Evolutionary conservation across 2,329 filamentous ascomycete genomes (phyloP).

Genomic region (Rhinocladiella similis): DNA sequence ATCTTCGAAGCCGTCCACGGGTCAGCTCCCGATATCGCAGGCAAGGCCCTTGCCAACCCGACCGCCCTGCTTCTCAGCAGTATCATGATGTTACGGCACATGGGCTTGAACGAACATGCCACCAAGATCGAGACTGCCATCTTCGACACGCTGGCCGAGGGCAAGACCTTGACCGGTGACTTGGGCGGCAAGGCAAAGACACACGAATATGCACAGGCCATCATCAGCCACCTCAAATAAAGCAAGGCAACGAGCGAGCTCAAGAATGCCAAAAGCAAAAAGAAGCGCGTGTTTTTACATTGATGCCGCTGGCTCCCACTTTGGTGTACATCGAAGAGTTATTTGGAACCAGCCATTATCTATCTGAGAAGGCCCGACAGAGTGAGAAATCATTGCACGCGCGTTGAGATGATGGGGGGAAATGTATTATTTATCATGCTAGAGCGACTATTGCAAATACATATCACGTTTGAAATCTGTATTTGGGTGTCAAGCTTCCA

Average conservation of each 20-base stretch:
- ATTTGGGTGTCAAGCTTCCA: slow-evolving; percentile 24
- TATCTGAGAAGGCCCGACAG: no score
- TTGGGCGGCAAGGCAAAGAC: slow-evolving; percentile 96
- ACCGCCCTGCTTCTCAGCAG: slow-evolving; percentile 92
- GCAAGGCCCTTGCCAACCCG: slow-evolving; percentile 94
- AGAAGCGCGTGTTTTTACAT: neutral
- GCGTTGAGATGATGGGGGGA: neutral
- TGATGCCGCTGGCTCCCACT: no score
- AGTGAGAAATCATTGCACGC: neutral
- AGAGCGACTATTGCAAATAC: slow-evolving; percentile 20
- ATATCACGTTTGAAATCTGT: neutral
- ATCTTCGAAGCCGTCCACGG: slow-evolving; percentile 99
- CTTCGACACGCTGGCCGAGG: slow-evolving; percentile 92
- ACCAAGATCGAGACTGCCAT: slow-evolving; percentile 88
- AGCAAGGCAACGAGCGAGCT: neutral
- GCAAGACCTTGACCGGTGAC: slow-evolving; percentile 93
- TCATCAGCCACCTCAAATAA: slow-evolving; percentile 65
- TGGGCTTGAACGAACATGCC: slow-evolving; percentile 85
- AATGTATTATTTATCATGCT: slow-evolving; percentile 19
- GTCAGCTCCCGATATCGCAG: slow-evolving; percentile 93
- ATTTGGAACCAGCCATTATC: no score
- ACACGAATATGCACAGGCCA: slow-evolving; percentile 86
- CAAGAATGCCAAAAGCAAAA: neutral
- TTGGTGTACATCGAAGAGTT: no score
- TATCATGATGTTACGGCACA: slow-evolving; percentile 99